Evolutionary conservation across 2,329 filamentous ascomycete genomes (phyloP), one percentile per base, ranked within the genome.

Genomic region (Alternaria triticina): DNA sequence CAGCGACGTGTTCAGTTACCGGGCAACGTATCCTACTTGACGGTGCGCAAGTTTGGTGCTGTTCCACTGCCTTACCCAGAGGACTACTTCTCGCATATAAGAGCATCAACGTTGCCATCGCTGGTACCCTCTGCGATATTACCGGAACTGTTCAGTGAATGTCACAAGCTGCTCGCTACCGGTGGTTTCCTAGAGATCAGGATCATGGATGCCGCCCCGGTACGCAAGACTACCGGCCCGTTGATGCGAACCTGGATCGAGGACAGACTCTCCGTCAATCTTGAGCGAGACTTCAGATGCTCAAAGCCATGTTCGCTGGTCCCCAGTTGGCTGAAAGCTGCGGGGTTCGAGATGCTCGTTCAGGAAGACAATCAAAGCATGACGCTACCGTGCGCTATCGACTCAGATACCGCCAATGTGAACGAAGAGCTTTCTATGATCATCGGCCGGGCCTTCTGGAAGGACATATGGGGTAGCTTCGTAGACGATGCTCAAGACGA

Each of bases 141-240:
- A 0, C 86, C 87, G 0, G 75, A 78, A 3, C 77, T 90, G 1
- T 82, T 91, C 15, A 82, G 82, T 57, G 86, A 86, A 64, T 86
- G 90, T 66, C 82, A 87, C 71, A 84, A 84, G 23, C 84, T 86
- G 30, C 82, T 92, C 3, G 80, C 83, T 4, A 82, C 84, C 0
- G 83, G 84, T 0, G 89, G 89, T 1, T 80, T 82, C 20, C 75
- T 91, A 12, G 85, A 89, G 62, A 77, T 92, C 15, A 85, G 86
- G 0, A 78, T 91, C 17, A 86, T 91, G 66, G 88, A 92, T 61
- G 88, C 90, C 0, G 80, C 86, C 8, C 90, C 90, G 0, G 80
- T 85, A 1, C 79, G 85, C 4, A 78, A 82, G 2, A 88, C 85
- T 0, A 80, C 88, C 23, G 90, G 90, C 0, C 87, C 87, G 0